Percentiles rank a stretch among this genome's conserved stretches.
Conservation (phyloP, 2,329 filamentous ascomycete genomes). For the Trichophyton rubrum region DNA sequence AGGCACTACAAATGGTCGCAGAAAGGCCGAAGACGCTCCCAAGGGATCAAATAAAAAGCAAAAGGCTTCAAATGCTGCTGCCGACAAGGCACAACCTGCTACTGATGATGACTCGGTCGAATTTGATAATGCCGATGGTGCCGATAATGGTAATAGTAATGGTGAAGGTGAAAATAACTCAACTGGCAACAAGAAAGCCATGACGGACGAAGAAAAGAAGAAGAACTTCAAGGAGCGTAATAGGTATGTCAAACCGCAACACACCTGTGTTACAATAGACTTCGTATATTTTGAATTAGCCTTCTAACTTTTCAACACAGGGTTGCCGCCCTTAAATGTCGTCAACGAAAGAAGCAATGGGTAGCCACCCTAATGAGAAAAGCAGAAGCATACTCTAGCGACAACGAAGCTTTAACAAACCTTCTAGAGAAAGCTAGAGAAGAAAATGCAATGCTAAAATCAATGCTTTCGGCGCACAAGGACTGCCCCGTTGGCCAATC, state of each 20-base stretch:
- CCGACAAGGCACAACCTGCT: constrained; percentile 35
- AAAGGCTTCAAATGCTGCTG: constrained; percentile 44
- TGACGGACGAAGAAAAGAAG: constrained; percentile 97
- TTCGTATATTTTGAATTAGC: constrained; percentile 13
- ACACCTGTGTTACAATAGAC: not conserved
- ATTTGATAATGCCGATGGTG: constrained; percentile 32
- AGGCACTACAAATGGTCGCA: constrained; percentile 49
- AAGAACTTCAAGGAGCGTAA: constrained; percentile 97
- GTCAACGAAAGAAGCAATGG: constrained; percentile 98
- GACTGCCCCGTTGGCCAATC: constrained; percentile 88
- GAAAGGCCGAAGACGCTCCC: constrained; percentile 63
- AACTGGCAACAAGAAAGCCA: constrained; percentile 53
- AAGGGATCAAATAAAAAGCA: constrained; percentile 64
- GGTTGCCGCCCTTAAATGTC: constrained; percentile 90
- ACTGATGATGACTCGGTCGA: constrained; percentile 39
- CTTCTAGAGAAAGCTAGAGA: constrained; percentile 78
- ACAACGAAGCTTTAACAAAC: constrained; percentile 76
- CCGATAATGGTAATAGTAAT: not conserved
- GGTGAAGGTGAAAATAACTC: constrained; percentile 41
- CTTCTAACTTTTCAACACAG: constrained; percentile 38
- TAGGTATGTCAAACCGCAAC: constrained; percentile 48
- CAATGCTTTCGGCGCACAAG: constrained; percentile 82
- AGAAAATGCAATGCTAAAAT: constrained; percentile 91
- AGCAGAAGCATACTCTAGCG: constrained; percentile 80
- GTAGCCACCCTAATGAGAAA: constrained; percentile 86